Conservation (phyloP, 805 yeast genomes). For the Yamadazyma ubonensis region DNA sequence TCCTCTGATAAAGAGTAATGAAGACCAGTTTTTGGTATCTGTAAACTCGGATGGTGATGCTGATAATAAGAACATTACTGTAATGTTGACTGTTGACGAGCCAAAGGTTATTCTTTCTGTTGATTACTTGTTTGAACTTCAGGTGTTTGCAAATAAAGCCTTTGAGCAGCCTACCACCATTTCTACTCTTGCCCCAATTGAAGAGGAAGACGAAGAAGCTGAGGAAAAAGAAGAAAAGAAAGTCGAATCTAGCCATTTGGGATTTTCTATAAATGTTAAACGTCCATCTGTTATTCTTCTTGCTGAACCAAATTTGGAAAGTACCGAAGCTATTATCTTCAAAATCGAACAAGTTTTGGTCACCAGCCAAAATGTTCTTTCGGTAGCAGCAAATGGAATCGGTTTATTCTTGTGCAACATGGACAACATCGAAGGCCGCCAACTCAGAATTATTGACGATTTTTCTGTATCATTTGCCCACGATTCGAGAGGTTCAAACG, state of each 20-base stretch:
- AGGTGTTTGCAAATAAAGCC: conserved; percentile 58
- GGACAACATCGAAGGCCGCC: conserved; percentile 60
- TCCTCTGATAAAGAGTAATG: conserved; percentile 62
- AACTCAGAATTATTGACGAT: conserved; percentile 80
- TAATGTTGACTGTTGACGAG: conserved; percentile 66
- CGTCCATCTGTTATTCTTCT: conserved; percentile 76
- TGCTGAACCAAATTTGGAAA: conserved; percentile 68
- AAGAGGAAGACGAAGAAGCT: conserved; percentile 10
- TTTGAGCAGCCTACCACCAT: conserved; percentile 24
- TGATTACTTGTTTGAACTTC: conserved; percentile 80
- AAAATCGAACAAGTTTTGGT: conserved; percentile 76
- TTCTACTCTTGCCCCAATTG: conserved; percentile 20
- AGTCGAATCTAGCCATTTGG: no score
- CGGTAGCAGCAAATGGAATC: conserved; percentile 70
- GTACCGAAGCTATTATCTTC: conserved; percentile 88
- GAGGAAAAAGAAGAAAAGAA: background rate
- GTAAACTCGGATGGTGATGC: conserved; percentile 44
- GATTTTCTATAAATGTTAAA: conserved; percentile 64
- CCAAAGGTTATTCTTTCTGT: conserved; percentile 81
- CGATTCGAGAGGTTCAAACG: conserved; percentile 67
- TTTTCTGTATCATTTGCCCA: conserved; percentile 75
- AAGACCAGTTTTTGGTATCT: conserved; percentile 68
- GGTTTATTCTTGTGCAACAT: conserved; percentile 85
- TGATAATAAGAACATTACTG: conserved; percentile 41
- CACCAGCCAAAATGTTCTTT: conserved; percentile 63